Conservation (phyloP, 192 early-diverging fungal genomes). For the Podila epigama region DNA sequence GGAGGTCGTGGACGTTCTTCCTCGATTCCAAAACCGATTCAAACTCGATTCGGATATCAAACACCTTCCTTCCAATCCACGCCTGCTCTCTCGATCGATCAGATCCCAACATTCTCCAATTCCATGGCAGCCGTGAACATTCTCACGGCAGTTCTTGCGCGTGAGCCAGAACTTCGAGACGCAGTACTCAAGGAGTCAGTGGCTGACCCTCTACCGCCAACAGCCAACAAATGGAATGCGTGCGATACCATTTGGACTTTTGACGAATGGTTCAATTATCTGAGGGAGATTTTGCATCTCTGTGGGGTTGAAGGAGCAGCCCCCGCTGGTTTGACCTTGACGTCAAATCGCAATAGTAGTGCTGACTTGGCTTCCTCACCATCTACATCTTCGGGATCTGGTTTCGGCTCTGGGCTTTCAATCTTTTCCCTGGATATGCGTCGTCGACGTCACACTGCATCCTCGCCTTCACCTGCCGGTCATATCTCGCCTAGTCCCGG, state of each 20-base stretch:
- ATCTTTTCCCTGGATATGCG: constrained; percentile 33
- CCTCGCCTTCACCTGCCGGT: neutral
- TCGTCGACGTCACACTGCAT: constrained; percentile 12
- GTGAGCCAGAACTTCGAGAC: constrained; percentile 27
- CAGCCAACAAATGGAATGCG: neutral
- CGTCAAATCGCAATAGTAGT: neutral
- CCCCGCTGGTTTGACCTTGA: neutral
- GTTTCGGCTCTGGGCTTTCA: constrained; percentile 6
- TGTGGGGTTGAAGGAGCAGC: constrained; percentile 19
- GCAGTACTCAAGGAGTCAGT: constrained; percentile 21
- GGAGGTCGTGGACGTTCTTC: constrained; percentile 25
- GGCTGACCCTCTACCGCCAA: constrained; percentile 5
- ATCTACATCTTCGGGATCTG: neutral
- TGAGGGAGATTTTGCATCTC: constrained; percentile 38
- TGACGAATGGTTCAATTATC: constrained; percentile 29
- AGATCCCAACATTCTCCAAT: constrained; percentile 35
- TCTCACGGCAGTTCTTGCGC: constrained; percentile 11
- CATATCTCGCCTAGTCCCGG: neutral
- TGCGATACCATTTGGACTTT: neutral
- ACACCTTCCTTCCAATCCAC: constrained; percentile 1
- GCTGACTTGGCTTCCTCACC: constrained; percentile 6
- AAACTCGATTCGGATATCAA: constrained; percentile 7
- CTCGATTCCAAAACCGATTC: constrained; percentile 30
- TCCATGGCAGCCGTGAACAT: constrained; percentile 22
- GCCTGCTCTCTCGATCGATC: constrained; percentile 11